Evolutionary conservation across 805 yeast genomes (phyloP), one percentile per base, ranked within the genome.

Genomic region (Pichia insulana): DNA sequence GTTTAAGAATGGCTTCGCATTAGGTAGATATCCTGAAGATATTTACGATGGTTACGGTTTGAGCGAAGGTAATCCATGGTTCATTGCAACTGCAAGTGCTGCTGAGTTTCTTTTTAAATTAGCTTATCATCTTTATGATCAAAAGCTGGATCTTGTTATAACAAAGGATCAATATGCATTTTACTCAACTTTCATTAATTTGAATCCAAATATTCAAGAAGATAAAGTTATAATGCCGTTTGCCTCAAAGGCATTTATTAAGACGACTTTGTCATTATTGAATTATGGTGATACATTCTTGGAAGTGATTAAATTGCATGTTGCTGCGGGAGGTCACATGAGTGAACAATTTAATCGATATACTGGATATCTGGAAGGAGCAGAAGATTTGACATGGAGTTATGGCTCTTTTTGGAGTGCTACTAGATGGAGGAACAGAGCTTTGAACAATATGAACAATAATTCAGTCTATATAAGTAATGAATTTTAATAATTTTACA

Each of bases 11-110:
- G 83, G 83, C 3, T 79, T 80, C 39, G 95, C 83, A 0, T 62
- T 89, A 41, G 97, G 97, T 3, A 71, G 97, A 56, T 89, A 89
- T 56, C 96, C 97, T 1, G 97, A 89, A 56, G 97, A 89, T 62
- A 59, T 81, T 9, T 89, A 89, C 60, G 81, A 89, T 58, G 96
- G 96, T 0, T 64, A 68, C 46, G 78, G 77, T 0, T 66, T 73
- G 0, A 69, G 80, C 27, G 86, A 80, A 52, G 97, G 96, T 3
- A 88, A 89, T 55, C 97, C 97, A 6, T 89, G 97, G 97, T 87
- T 88, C 56, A 73, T 89, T 44, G 66, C 84, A 3, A 83, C 90
- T 1, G 74, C 83, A 0, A 68, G 83, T 3, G 86, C 85, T 2
- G 66, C 85, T 5, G 85, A 81, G 56, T 50, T 80, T 15, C 56